Percentiles rank a stretch among this genome's conserved stretches.
These are phyloP conservation scores for Penicillium diatomitis DNA, from an alignment of 495 filamentous ascomycete species.

Conservation along the genomic window DNA sequence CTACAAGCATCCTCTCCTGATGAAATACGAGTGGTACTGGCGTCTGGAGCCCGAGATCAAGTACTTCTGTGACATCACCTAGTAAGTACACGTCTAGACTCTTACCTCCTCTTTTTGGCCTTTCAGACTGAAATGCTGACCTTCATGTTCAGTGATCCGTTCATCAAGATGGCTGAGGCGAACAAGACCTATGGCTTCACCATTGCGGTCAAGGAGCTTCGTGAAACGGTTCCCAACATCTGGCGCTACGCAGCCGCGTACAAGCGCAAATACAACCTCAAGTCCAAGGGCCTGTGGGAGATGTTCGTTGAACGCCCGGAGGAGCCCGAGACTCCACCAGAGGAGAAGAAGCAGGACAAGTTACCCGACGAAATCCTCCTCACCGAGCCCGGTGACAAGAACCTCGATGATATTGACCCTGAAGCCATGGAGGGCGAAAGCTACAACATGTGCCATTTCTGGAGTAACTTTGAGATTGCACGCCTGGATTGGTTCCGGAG, in stretches of 20 bases:
- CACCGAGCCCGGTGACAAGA: conserved; percentile 62
- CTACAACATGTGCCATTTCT: conserved; percentile 99
- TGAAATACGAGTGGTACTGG: conserved; percentile 99
- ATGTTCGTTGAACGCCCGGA: conserved; percentile 83
- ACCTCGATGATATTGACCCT: conserved; percentile 70
- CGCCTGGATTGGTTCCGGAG: conserved; percentile 91
- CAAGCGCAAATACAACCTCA: conserved; percentile 85
- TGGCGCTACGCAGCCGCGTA: conserved; percentile 99
- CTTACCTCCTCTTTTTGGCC: background rate
- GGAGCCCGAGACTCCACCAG: conserved; percentile 44
- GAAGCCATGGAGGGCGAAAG: conserved; percentile 95
- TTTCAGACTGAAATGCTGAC: conserved; percentile 14
- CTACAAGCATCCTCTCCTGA: conserved; percentile 91
- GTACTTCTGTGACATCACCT: conserved; percentile 99
- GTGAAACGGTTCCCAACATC: conserved; percentile 96
- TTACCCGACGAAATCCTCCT: conserved; percentile 78
- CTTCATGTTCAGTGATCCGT: conserved; percentile 64
- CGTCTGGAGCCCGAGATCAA: conserved; percentile 99
- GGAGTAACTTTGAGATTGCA: conserved; percentile 99
- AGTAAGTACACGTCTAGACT: conserved; percentile 48
- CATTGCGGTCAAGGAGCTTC: conserved; percentile 97
- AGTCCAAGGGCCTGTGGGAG: conserved; percentile 92
- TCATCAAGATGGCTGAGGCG: conserved; percentile 77
- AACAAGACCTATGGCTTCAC: conserved; percentile 99
- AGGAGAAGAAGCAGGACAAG: conserved; percentile 58